These are phyloP conservation scores for Arabidopsis thaliana DNA, from an alignment of 345 rosid genomes.

Conservation along the genomic window DNA sequence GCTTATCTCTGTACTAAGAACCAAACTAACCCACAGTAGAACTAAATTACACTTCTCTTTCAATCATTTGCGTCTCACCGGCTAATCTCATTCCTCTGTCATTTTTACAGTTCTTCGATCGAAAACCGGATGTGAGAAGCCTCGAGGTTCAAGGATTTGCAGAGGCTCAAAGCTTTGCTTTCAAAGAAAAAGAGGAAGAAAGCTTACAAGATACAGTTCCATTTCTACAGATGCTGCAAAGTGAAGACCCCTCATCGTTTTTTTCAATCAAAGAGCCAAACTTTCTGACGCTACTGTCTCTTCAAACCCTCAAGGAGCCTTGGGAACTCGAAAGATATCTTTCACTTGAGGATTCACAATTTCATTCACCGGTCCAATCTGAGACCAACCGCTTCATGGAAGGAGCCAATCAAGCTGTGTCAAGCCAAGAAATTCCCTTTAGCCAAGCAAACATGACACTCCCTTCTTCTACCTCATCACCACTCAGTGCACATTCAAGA, in stretches of 20 bases:
- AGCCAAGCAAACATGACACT: slow-evolving; percentile 33
- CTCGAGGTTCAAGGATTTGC: slow-evolving; percentile 33
- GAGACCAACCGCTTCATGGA: slow-evolving; percentile 52
- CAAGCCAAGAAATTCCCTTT: slow-evolving; percentile 44
- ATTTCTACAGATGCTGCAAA: slow-evolving; percentile 78
- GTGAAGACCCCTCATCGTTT: slow-evolving; percentile 51
- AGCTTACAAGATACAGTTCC: slow-evolving; percentile 62
- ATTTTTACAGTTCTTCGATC: slow-evolving; percentile 58
- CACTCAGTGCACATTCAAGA: slow-evolving; percentile 22
- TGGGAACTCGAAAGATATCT: slow-evolving; percentile 67
- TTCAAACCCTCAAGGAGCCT: slow-evolving; percentile 60
- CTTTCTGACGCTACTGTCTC: slow-evolving; percentile 60
- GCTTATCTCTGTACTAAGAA: slow-evolving; percentile 35
- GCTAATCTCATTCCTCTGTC: slow-evolving; percentile 19
- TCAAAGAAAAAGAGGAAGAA: slow-evolving; percentile 54
- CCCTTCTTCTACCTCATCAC: slow-evolving; percentile 42
- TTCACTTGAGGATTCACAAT: background rate
- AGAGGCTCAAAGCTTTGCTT: slow-evolving; percentile 41
- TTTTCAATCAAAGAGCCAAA: slow-evolving; percentile 53
- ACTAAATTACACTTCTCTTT: background rate
- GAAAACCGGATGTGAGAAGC: slow-evolving; percentile 50
- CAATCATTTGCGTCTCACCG: background rate
- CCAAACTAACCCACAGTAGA: slow-evolving; percentile 37
- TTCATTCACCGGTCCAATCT: slow-evolving; percentile 59
- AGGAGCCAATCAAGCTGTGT: slow-evolving; percentile 38